phyloP scores from a whole-genome alignment of 495 filamentous ascomycete species.

The Penicillium odoratum region DNA sequence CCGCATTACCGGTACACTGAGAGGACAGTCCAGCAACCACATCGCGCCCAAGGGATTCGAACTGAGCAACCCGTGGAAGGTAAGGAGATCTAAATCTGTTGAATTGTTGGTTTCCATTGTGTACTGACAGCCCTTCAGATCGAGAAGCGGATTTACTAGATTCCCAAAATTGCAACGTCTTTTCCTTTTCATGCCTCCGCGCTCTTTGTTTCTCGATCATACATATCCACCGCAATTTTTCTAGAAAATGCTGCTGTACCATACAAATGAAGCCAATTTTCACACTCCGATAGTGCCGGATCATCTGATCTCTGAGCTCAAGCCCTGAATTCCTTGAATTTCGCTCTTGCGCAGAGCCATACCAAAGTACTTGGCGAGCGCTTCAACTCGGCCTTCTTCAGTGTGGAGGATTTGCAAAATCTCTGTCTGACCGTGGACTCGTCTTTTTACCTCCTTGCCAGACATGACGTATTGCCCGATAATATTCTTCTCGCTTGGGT shows the following conservation, averaged over 20 bases:
- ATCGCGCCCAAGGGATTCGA: conserved; percentile 86
- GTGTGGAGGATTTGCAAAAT: conserved; percentile 46
- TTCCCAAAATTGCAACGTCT: conserved; percentile 27
- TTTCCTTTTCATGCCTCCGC: conserved; percentile 25
- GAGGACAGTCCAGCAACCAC: conserved; percentile 83
- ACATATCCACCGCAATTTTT: conserved; percentile 31
- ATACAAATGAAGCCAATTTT: conserved; percentile 19
- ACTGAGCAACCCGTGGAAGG: conserved; percentile 93
- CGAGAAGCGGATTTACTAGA: conserved; percentile 45
- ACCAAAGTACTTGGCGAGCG: conserved; percentile 55
- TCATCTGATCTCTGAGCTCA: conserved; percentile 48
- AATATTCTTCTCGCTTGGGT: conserved; percentile 37
- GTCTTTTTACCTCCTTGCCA: conserved; percentile 54
- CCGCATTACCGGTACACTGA: conserved; percentile 77
- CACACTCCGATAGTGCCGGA: conserved; percentile 9
- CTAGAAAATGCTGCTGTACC: conserved; percentile 28
- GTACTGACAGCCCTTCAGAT: conserved; percentile 29
- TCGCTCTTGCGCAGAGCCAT: conserved; percentile 56
- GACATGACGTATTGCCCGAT: conserved; percentile 59
- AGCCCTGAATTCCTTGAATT: conserved; percentile 47
- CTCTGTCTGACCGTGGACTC: conserved; percentile 53
- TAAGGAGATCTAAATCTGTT: conserved; percentile 34
- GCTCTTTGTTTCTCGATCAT: conserved; percentile 23
- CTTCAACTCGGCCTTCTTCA: conserved; percentile 55
- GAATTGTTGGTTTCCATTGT: not conserved